Evolutionary conservation across 169 alveolate species (phyloP).

Genomic region (Eimeria sp.): DNA sequence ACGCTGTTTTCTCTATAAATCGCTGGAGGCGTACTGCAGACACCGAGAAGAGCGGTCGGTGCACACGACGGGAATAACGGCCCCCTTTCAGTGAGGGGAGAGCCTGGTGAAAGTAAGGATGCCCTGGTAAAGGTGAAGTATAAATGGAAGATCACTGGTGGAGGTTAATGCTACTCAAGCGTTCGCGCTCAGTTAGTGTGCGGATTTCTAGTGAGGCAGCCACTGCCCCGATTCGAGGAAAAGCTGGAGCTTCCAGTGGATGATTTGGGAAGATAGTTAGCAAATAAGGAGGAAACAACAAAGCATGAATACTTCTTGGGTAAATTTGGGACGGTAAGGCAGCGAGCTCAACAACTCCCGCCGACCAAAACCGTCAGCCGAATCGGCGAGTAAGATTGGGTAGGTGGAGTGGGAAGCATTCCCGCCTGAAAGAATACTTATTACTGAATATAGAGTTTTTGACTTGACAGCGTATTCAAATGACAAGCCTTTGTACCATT

Average conservation of each 20-base stretch:
- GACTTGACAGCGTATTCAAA: neutral
- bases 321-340: neutral
- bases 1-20: neutral
- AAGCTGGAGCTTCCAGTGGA: neutral
- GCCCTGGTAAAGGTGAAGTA: neutral
- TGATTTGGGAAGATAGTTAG: neutral
- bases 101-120: neutral
- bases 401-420: neutral
- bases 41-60: neutral
- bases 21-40: neutral
- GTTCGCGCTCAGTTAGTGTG: neutral
- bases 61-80: neutral
- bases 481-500: neutral
- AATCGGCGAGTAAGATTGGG: constrained; percentile 61
- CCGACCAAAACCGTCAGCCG: constrained; percentile 43
- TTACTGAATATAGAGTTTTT: neutral
- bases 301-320: neutral
- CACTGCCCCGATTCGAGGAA: neutral
- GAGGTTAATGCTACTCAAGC: neutral
- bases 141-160: neutral
- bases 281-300: neutral
- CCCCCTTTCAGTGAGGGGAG: neutral
- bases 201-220: constrained; percentile 31
- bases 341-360: neutral
- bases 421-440: no score